Percentiles rank a stretch among this genome's conserved stretches.
Conservation (phyloP, 257 asterid species). For the Striga asiatica region DNA sequence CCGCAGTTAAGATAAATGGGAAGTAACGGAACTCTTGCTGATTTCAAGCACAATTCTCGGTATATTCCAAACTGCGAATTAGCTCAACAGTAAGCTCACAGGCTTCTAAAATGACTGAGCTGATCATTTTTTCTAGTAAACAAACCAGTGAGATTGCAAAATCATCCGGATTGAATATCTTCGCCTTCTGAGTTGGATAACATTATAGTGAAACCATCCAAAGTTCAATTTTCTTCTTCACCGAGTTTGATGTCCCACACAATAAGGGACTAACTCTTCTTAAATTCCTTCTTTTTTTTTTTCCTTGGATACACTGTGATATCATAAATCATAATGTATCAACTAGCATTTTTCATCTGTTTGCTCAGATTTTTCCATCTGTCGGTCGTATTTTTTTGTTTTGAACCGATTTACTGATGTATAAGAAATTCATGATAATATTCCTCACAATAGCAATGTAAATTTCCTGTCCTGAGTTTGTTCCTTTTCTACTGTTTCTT, state of each 20-base stretch:
- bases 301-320: neutral
- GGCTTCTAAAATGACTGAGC: slow-evolving; percentile 8
- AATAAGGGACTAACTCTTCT: neutral
- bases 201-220: neutral
- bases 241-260: neutral
- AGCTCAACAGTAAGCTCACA: slow-evolving; percentile 7
- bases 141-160: neutral
- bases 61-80: slow-evolving; percentile 5
- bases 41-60: neutral
- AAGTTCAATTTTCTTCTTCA: neutral
- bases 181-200: neutral
- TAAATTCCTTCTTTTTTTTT: neutral
- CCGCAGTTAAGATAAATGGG: slow-evolving; percentile 28
- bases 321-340: slow-evolving; percentile 5
- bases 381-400: neutral
- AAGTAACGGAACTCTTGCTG: slow-evolving; percentile 15
- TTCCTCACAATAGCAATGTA: neutral
- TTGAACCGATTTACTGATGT: neutral
- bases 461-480: neutral
- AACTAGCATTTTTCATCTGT: neutral
- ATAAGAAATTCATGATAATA: neutral
- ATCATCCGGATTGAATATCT: neutral
- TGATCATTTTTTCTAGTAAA: slow-evolving; percentile 2
- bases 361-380: neutral
- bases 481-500: too few species aligned